phyloP scores from a whole-genome alignment of 331 rosid genomes.

The Quercus tomentella region DNA sequence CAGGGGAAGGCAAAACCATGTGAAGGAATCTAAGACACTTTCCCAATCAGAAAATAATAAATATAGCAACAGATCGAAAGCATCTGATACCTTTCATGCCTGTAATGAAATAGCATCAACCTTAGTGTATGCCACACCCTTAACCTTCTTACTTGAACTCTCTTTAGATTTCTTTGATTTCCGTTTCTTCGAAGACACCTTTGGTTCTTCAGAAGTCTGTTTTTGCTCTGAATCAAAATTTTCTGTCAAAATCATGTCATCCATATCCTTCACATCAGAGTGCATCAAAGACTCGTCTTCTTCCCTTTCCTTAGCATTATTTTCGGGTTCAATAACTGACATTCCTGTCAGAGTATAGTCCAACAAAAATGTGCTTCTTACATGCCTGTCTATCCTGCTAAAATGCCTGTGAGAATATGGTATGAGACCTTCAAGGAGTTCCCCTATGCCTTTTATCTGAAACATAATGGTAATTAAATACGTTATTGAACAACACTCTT shows the following conservation, averaged over 20 bases:
- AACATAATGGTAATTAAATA: conserved; percentile 7
- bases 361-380: conserved; percentile 68
- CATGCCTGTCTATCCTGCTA: conserved; percentile 79
- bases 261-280: conserved; percentile 19
- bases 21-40: conserved; percentile 7
- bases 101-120: conserved; percentile 37
- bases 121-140: conserved; percentile 46
- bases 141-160: conserved; percentile 52
- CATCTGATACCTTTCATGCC: conserved; percentile 26
- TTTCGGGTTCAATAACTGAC: conserved; percentile 87
- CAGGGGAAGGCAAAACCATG: background rate
- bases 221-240: conserved; percentile 24
- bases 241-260: background rate
- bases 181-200: conserved; percentile 40
- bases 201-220: conserved; percentile 4
- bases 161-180: conserved; percentile 61
- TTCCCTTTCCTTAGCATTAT: conserved; percentile 24
- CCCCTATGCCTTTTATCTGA: conserved; percentile 83
- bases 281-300: conserved; percentile 20
- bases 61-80: conserved; percentile 4
- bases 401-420: conserved; percentile 89
- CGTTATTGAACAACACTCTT: background rate
- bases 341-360: conserved; percentile 71
- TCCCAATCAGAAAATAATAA: conserved; percentile 4
- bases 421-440: conserved; percentile 76